phyloP scores from a whole-genome alignment of 441 rosid species.

The Pelargonium fulgidum region DNA sequence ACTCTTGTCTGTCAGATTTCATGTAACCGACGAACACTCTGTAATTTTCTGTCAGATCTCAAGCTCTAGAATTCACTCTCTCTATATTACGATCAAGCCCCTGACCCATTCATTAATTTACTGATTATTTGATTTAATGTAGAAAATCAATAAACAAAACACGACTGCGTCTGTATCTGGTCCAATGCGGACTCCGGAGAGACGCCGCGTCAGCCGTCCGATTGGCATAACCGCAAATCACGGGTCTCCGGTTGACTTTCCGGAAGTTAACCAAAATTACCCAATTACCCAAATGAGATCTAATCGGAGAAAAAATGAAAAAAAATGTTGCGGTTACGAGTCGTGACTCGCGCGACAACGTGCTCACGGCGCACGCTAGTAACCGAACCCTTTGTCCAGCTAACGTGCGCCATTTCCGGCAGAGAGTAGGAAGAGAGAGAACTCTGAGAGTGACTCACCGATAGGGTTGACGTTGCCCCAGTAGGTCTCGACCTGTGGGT shows the following conservation, averaged over 20 bases:
- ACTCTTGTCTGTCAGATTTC: slow-evolving; percentile 1
- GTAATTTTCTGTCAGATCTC: no score
- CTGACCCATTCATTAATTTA: no score
- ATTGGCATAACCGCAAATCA: slow-evolving; percentile 14
- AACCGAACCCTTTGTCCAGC: no score
- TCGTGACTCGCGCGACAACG: not conserved
- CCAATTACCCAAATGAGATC: not conserved
- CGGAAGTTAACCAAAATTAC: not conserved
- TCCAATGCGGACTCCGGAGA: not conserved
- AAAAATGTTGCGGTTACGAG: no score
- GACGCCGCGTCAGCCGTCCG: slow-evolving; percentile 4
- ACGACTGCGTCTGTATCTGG: not conserved
- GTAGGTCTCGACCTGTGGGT: slow-evolving; percentile 92
- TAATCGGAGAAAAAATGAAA: not conserved
- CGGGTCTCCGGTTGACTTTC: slow-evolving; percentile 16
- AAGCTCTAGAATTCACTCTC: no score
- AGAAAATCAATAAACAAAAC: no score
- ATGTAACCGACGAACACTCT: not conserved
- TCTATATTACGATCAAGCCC: no score
- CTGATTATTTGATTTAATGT: no score
- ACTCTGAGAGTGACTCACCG: slow-evolving; percentile 36
- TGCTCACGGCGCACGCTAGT: not conserved
- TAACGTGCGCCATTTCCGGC: no score
- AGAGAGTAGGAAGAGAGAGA: no score
- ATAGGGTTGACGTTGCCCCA: slow-evolving; percentile 99